Evolutionary conservation across 208 protist species (phyloP), one percentile per base, ranked within the genome.

Genomic region (Leishmania gerbilli): DNA sequence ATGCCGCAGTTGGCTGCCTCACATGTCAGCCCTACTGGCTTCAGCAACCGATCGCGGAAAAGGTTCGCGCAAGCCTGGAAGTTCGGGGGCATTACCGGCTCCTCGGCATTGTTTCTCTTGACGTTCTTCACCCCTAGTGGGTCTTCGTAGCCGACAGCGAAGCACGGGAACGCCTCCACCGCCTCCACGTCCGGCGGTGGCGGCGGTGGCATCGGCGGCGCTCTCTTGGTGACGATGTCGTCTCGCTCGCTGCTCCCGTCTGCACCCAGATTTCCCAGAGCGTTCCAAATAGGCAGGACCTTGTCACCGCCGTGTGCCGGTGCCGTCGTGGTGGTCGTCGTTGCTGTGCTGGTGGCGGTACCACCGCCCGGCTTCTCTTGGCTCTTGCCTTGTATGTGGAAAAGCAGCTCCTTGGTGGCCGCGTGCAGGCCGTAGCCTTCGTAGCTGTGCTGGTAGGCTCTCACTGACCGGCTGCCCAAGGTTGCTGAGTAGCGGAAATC

Each of bases 391-490:
- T 84, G 84, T 2, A 93, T 78, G 19, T 84, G 55, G 42, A 74
- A 56, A 24, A 93, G 77, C 15, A 96, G 53, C 79, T 74, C 82
- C 45, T 82, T 79, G 67, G 87, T 86, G 21, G 91, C 94, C 1
- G 85, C 87, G 68, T 93, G 88, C 56, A 97, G 83, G 34, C 94
- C 94, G 75, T 90, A 90, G 51, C 92, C 94, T 45, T 95, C 88
- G 80, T 97, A 95, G 82, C 91, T 93, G 85, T 96, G 92, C 86
- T 96, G 91, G 72, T 96, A 97, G 15, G 92, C 81, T 31, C 74
- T 45, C 77, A 92, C 80, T 0, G n/a, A 55, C 5, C 86, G 82
- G 37, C 83, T 82, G 51, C 84, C 83, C 40, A 90, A 31, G 31
- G 37, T 56, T 0, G 83, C 69, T 11, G 71, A 77, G 79, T 91